These are phyloP conservation scores for Fraxinus excelsior DNA, from an alignment of 257 asterid species.

Conservation along the genomic window DNA sequence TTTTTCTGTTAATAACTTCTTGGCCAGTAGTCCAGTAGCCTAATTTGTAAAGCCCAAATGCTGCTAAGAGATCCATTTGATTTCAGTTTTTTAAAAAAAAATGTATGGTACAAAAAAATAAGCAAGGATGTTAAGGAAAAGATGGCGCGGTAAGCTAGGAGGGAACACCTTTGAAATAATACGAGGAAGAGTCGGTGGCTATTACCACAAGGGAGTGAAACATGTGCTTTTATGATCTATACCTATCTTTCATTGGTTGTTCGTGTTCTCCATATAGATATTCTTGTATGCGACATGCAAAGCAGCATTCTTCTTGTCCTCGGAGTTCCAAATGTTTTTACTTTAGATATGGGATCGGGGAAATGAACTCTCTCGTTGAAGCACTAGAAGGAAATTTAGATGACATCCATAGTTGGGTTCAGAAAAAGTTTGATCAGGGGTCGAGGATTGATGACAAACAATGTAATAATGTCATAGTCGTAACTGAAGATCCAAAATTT, in stretches of 20 bases:
- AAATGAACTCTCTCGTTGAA: constrained; percentile 56
- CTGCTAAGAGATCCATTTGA: too few relatives aligned
- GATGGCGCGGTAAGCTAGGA: constrained; percentile 17
- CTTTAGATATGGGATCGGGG: constrained; percentile 43
- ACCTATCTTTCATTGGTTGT: constrained; percentile 53
- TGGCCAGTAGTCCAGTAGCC: too few relatives aligned
- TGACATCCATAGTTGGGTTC: constrained; percentile 45
- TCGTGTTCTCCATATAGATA: constrained; percentile 61
- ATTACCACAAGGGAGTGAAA: constrained; percentile 54
- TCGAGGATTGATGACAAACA: too few relatives aligned
- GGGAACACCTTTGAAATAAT: constrained; percentile 52
- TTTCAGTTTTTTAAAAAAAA: too few relatives aligned
- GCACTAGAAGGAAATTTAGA: constrained; percentile 63
- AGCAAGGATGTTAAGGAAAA: too few relatives aligned
- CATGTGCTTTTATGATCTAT: constrained; percentile 65
- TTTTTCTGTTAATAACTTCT: too few relatives aligned
- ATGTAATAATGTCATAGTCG: too few relatives aligned
- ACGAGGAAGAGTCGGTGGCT: constrained; percentile 36
- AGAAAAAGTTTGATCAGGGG: constrained; percentile 13
- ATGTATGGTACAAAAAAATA: too few relatives aligned
- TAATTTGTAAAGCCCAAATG: too few relatives aligned
- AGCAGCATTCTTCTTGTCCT: constrained; percentile 59
- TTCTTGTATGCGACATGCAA: constrained; percentile 62
- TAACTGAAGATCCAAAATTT: too few relatives aligned
- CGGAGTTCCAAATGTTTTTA: constrained; percentile 48